A percentile compares a stretch with the other conserved stretches of the same genome.
These are phyloP conservation scores for Mitragyna speciosa DNA, from an alignment of 257 asterid species.

Conservation along the genomic window DNA sequence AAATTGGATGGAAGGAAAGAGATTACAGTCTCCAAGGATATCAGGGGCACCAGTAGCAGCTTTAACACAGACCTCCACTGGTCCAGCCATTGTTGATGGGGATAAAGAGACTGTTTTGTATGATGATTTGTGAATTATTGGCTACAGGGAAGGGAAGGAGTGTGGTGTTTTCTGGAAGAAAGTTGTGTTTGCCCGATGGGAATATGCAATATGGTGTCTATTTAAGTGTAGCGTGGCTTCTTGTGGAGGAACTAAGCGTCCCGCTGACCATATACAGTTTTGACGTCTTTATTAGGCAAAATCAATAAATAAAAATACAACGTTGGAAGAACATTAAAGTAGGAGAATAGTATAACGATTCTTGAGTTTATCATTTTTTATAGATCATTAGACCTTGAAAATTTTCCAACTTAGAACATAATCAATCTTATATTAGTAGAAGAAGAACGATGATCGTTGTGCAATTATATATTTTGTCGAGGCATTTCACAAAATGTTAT, in stretches of 20 bases:
- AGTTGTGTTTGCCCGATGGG: too few species aligned
- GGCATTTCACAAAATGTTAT: too few species aligned
- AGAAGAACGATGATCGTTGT: too few species aligned
- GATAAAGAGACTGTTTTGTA: neutral
- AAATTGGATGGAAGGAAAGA: neutral
- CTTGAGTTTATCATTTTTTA: neutral
- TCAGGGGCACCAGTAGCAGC: slow-evolving; percentile 70
- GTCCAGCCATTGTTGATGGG: slow-evolving; percentile 44
- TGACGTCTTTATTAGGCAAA: too few species aligned
- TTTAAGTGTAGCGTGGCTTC: slow-evolving; percentile 3
- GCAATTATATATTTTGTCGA: too few species aligned
- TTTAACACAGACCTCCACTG: slow-evolving; percentile 62
- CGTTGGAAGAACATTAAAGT: too few species aligned
- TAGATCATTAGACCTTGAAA: neutral
- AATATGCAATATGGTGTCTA: too few species aligned
- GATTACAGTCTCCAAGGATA: slow-evolving; percentile 68
- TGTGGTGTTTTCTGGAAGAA: neutral
- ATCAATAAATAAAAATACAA: too few species aligned
- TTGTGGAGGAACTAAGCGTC: neutral
- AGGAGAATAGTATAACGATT: neutral
- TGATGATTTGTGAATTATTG: too few species aligned
- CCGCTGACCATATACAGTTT: neutral
- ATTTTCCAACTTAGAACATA: too few species aligned
- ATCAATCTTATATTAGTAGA: too few species aligned
- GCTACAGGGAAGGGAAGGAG: neutral